Evolutionary conservation across 129 eudicot genomes (phyloP), one percentile per base, ranked within the genome.

Genomic region (Apium graveolens): DNA sequence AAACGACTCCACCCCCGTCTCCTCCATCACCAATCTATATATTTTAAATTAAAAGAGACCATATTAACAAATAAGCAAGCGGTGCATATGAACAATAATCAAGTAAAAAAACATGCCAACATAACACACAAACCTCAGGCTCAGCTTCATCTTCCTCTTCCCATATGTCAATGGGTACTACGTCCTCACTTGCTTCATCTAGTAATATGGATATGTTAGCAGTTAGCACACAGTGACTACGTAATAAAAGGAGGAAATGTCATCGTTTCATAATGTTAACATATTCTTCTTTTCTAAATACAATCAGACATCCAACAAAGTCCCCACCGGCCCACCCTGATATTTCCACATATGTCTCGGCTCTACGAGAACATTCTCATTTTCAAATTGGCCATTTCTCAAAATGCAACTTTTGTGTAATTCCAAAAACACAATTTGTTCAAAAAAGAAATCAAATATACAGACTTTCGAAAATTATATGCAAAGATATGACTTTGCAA

Each of bases 61-160:
- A 74, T 10, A 78, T 38, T 78, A 85, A 48, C 68, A 62, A 75
- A 71, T 31, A 49, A 27, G 55, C 18, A 65, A 65, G 14, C 66
- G 16, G 55, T 46, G n/a, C 37, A 63, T 73, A 7, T 18, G 12
- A 26, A 27, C 21, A 43, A 49, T 0, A 12, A 73, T 46, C 65
- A 14, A 44, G 11, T 29, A 6, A 41, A 51, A 31, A 13, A 16
- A 60, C 57, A 34, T n/a, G n/a, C n/a, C n/a, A n/a, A n/a, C 31
- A 32, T 34, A 63, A 41, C 27, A 11, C 62, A 38, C 31, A 78
- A 74, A 89, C 98, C 98, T 89, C 85, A 80, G 98, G 89, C 79
- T 91, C 97, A 82, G 86, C 82, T 75, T 94, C 96, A 51, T 94
- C 98, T 76, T 94, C 96, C 83, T 88, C 93, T 83, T 92, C 96